phyloP scores from a whole-genome alignment of 192 early-diverging fungal genomes.

The Gryganskiella cystojenkinii region DNA sequence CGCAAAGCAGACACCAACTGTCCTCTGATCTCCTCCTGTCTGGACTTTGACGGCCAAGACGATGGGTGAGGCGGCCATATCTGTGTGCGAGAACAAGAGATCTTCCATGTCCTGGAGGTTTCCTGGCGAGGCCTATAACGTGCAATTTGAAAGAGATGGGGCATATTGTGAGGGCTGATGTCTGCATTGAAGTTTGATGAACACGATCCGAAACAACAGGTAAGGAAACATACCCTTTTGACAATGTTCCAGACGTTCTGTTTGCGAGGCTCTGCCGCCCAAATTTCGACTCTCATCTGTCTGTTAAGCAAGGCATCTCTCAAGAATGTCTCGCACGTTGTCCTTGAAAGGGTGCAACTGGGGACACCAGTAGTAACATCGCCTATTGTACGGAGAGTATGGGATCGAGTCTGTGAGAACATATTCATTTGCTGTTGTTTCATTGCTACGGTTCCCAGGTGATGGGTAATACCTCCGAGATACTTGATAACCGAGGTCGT shows the following conservation, averaged over 20 bases:
- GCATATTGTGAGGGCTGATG: not conserved
- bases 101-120: constrained; percentile 94
- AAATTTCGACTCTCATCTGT: constrained; percentile 88
- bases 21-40: constrained; percentile 69
- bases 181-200: not conserved
- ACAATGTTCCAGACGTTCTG: constrained; percentile 63
- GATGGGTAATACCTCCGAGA: constrained; percentile 75
- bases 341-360: constrained; percentile 82
- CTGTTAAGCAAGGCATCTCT: constrained; percentile 81
- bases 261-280: constrained; percentile 63
- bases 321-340: constrained; percentile 81
- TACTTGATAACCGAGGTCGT: constrained; percentile 93
- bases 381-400: constrained; percentile 35
- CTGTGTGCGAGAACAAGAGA: constrained; percentile 79
- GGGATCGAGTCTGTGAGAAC: not conserved
- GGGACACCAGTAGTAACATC: constrained; percentile 69
- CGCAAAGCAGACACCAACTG: constrained; percentile 89
- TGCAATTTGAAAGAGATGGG: not conserved
- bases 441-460: constrained; percentile 13
- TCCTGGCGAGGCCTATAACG: constrained; percentile 89
- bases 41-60: constrained; percentile 81
- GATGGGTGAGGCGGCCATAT: constrained; percentile 79
- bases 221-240: constrained; percentile 30
- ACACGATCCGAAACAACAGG: not conserved
- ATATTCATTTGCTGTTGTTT: not conserved